phyloP scores from a whole-genome alignment of 2,329 filamentous ascomycete species.

The Lasiodiplodia citricola region DNA sequence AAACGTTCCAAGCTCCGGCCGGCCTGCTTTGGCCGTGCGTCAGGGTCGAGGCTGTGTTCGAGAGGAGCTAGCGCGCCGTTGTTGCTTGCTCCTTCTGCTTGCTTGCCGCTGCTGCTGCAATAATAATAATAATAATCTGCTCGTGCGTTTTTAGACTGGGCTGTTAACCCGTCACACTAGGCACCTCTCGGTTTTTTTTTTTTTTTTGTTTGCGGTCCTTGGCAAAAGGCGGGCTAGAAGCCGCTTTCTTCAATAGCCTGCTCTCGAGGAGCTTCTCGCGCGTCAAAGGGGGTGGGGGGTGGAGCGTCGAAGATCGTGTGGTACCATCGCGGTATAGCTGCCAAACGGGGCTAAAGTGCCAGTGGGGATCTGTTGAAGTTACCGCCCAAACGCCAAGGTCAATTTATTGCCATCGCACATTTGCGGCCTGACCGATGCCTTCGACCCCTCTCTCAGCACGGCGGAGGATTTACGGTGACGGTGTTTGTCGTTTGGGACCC shows the following conservation, averaged over 20 bases:
- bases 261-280: not conserved
- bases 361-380: not conserved
- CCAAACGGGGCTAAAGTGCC: not conserved
- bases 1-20: too few relatives aligned
- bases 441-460: not conserved
- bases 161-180: not conserved
- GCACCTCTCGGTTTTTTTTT: too few relatives aligned
- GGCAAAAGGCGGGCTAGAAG: not conserved
- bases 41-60: not conserved
- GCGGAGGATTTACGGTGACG: not conserved
- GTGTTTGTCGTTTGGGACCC: not conserved
- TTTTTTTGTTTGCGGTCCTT: not conserved
- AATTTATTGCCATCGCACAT: not conserved
- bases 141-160: not conserved
- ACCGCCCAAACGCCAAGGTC: not conserved
- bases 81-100: not conserved
- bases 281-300: not conserved
- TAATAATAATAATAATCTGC: not conserved
- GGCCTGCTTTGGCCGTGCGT: not conserved
- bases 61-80: not conserved
- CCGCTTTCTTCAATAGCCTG: not conserved
- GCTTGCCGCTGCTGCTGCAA: too few relatives aligned
- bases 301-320: not conserved
- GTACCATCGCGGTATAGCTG: not conserved
- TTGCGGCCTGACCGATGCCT: not conserved